Evolutionary conservation across 768 basidiomycete species (phyloP).

Genomic region (Tephrocybe sp.): DNA sequence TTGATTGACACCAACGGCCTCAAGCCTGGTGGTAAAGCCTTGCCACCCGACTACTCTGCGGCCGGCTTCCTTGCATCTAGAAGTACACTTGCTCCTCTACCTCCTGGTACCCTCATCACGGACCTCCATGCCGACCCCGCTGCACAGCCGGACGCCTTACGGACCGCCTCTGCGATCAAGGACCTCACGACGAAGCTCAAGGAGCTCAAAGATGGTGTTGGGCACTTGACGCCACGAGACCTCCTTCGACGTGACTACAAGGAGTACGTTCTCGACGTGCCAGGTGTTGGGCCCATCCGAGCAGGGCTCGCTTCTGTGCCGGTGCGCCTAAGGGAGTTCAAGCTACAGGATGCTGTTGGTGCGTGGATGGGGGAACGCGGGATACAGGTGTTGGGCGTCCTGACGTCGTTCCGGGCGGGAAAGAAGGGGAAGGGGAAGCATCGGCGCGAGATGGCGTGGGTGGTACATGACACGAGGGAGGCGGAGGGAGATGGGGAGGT

Average conservation of each 20-base stretch:
- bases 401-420: slow-evolving; percentile 66
- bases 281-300: slow-evolving; percentile 45
- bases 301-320: slow-evolving; percentile 87
- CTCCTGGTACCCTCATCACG: slow-evolving; percentile 19
- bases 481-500: neutral
- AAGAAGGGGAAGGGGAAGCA: slow-evolving; percentile 49
- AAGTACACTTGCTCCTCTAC: slow-evolving; percentile 41
- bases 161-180: slow-evolving; percentile 43
- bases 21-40: slow-evolving; percentile 76
- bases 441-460: slow-evolving; percentile 66
- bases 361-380: slow-evolving; percentile 68
- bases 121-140: slow-evolving; percentile 12
- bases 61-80: slow-evolving; percentile 62
- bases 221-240: slow-evolving; percentile 67
- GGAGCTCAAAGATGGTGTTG: slow-evolving; percentile 65
- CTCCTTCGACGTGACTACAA: slow-evolving; percentile 96
- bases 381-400: slow-evolving; percentile 71
- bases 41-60: slow-evolving; percentile 60
- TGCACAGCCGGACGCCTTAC: slow-evolving; percentile 27
- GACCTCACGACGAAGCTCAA: slow-evolving; percentile 48
- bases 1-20: slow-evolving; percentile 87
- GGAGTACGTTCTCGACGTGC: slow-evolving; percentile 58
- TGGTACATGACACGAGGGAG: slow-evolving; percentile 42
- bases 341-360: slow-evolving; percentile 36
- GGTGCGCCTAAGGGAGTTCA: slow-evolving; percentile 59